A percentile compares a stretch with the other conserved stretches of the same genome.
Evolutionary conservation across 2,329 filamentous ascomycete species (phyloP).

Genomic region (Fusarium pseudonygamai): DNA sequence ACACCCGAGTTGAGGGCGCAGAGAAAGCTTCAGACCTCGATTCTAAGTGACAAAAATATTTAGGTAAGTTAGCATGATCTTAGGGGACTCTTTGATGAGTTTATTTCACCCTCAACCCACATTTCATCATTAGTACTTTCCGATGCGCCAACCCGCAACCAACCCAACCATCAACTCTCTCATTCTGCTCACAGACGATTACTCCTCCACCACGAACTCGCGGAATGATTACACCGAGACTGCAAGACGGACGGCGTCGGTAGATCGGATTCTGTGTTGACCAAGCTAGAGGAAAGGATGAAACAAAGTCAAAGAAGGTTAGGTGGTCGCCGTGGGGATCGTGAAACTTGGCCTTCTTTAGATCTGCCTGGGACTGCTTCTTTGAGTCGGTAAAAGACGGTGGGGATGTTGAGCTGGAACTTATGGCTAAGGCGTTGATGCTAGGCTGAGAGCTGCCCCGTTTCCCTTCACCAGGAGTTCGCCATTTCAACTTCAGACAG

Average conservation of each 20-base stretch:
- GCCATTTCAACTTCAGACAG: too few relatives aligned
- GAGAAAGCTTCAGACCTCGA: not conserved
- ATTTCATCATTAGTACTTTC: not conserved
- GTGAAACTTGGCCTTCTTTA: constrained; percentile 98
- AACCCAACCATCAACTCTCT: not conserved
- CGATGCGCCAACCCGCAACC: not conserved
- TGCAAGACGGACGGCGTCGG: too few relatives aligned
- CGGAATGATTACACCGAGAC: too few relatives aligned
- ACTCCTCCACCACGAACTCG: too few relatives aligned
- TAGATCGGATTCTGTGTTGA: too few relatives aligned
- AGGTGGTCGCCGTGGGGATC: constrained; percentile 94
- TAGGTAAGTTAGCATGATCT: not conserved
- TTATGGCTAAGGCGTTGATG: too few relatives aligned
- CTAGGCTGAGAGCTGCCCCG: too few relatives aligned
- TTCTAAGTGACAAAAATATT: not conserved
- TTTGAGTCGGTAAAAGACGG: constrained; percentile 93
- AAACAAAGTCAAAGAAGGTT: constrained; percentile 57
- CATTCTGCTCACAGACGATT: too few relatives aligned
- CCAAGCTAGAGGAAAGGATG: too few relatives aligned
- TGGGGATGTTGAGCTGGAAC: constrained; percentile 76
- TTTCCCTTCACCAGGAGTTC: too few relatives aligned
- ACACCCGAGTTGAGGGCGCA: not conserved
- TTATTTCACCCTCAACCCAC: not conserved
- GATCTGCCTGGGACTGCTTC: constrained; percentile 96
- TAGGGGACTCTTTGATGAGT: not conserved